Conservation (phyloP, 345 rosid species). For the Corchorus olitorius region DNA sequence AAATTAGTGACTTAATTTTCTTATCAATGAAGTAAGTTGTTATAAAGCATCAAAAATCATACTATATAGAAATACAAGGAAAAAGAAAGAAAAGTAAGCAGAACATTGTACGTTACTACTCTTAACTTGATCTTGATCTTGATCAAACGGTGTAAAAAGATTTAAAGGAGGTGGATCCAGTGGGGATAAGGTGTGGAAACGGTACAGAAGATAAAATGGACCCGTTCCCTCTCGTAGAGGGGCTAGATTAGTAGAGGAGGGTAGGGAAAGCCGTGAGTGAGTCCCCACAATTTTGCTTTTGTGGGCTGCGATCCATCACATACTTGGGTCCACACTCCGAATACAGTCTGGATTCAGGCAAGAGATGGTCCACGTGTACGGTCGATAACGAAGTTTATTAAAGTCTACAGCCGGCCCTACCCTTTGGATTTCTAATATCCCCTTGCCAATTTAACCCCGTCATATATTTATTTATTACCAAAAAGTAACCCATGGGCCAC, state of each 20-base stretch:
- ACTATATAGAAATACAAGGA: too few species aligned
- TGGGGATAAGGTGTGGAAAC: slow-evolving; percentile 12
- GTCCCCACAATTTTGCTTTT: not conserved
- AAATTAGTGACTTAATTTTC: not conserved
- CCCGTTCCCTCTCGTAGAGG: not conserved
- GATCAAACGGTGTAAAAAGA: not conserved
- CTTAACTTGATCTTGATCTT: not conserved
- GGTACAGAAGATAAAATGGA: slow-evolving; percentile 5
- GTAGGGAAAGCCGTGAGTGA: not conserved
- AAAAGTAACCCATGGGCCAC: slow-evolving; percentile 6
- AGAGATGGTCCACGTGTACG: slow-evolving; percentile 24
- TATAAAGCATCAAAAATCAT: not conserved
- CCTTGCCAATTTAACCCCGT: not conserved
- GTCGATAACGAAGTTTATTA: slow-evolving; percentile 1
- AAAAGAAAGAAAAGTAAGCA: too few species aligned
- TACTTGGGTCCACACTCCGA: slow-evolving; percentile 1
- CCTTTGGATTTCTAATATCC: not conserved
- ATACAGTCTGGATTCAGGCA: slow-evolving; percentile 16
- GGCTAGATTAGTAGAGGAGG: too few species aligned
- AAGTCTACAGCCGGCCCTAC: slow-evolving; percentile 1
- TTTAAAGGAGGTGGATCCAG: not conserved
- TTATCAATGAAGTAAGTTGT: not conserved
- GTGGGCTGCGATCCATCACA: not conserved
- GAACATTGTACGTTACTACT: not conserved
- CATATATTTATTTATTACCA: not conserved